Percentiles rank a stretch among this genome's conserved stretches.
Evolutionary conservation across 2,329 filamentous ascomycete genomes (phyloP).

Genomic region (Coleophoma eucalyptorum): DNA sequence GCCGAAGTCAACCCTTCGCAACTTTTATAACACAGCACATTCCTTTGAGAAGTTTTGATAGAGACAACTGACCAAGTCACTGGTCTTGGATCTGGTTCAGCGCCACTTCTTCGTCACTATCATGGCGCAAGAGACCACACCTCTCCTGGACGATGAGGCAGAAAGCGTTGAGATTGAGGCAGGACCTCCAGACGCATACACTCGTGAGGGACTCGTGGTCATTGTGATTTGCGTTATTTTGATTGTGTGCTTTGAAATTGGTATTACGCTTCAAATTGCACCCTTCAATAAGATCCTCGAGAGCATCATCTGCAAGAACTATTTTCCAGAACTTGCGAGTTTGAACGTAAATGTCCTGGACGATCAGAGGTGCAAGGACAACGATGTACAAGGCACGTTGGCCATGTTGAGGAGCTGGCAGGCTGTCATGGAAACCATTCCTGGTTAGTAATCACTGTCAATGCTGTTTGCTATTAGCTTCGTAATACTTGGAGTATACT

Average conservation of each 20-base stretch:
- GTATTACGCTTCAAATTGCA: constrained; percentile 31
- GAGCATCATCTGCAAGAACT: constrained; percentile 45
- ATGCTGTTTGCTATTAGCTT: neutral
- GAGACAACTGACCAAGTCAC: too few relatives aligned
- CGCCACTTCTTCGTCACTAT: too few relatives aligned
- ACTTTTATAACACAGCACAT: too few relatives aligned
- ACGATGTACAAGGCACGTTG: constrained; percentile 45
- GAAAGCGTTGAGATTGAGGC: too few relatives aligned
- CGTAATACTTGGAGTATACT: neutral
- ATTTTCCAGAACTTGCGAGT: constrained; percentile 37
- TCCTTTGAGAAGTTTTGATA: too few relatives aligned
- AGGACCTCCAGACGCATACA: too few relatives aligned
- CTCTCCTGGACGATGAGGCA: too few relatives aligned
- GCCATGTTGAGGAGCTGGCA: constrained; percentile 47
- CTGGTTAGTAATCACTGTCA: constrained; percentile 28
- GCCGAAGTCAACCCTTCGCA: too few relatives aligned
- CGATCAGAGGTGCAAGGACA: constrained; percentile 41
- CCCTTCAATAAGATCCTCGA: constrained; percentile 48
- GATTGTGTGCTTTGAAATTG: constrained; percentile 40
- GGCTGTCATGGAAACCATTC: constrained; percentile 40
- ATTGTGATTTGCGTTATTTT: constrained; percentile 19
- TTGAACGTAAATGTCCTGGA: constrained; percentile 25
- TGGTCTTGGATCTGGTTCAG: too few relatives aligned
- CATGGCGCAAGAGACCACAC: too few relatives aligned
- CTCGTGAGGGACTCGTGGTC: too few relatives aligned